Conservation (phyloP, 805 yeast genomes). For the Cyberlindnera euphorbiae region DNA sequence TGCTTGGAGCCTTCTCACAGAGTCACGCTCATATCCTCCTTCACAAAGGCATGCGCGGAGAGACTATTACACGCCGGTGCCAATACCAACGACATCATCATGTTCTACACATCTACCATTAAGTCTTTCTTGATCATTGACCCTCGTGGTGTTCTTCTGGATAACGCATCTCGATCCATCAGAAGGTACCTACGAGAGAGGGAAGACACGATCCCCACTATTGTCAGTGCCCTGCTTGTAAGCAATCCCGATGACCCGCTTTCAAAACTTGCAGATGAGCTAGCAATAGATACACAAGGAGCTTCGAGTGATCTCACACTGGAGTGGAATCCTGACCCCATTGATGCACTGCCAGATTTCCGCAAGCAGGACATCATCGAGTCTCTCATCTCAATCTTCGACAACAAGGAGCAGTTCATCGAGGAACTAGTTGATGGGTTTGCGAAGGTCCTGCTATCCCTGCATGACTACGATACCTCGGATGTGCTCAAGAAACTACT, state of each 20-base stretch:
- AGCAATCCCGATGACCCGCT: conserved; percentile 30
- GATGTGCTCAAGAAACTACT: conserved; percentile 41
- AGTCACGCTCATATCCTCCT: conserved; percentile 44
- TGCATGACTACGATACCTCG: conserved; percentile 32
- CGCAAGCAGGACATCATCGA: conserved; percentile 66
- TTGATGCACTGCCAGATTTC: conserved; percentile 87
- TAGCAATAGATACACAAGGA: conserved; percentile 29
- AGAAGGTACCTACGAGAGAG: conserved; percentile 66
- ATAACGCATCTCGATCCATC: conserved; percentile 73
- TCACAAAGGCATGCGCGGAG: conserved; percentile 39
- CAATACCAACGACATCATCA: conserved; percentile 67
- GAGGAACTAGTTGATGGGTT: conserved; percentile 59
- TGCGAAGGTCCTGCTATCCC: conserved; percentile 46
- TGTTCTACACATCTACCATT: conserved; percentile 66
- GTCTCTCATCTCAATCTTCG: conserved; percentile 66
- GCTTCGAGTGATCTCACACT: conserved; percentile 24
- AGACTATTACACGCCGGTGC: conserved; percentile 74
- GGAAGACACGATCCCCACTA: conserved; percentile 61
- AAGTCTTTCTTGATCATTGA: conserved; percentile 72
- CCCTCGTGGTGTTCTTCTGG: conserved; percentile 79
- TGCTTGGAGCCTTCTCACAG: conserved; percentile 51
- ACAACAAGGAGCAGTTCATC: conserved; percentile 60
- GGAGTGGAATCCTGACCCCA: conserved; percentile 80
- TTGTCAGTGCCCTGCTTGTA: conserved; percentile 67
- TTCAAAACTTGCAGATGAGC: conserved; percentile 49